Evolutionary conservation across 257 asterid species (phyloP).

Genomic region (Orobanche coerulescens): DNA sequence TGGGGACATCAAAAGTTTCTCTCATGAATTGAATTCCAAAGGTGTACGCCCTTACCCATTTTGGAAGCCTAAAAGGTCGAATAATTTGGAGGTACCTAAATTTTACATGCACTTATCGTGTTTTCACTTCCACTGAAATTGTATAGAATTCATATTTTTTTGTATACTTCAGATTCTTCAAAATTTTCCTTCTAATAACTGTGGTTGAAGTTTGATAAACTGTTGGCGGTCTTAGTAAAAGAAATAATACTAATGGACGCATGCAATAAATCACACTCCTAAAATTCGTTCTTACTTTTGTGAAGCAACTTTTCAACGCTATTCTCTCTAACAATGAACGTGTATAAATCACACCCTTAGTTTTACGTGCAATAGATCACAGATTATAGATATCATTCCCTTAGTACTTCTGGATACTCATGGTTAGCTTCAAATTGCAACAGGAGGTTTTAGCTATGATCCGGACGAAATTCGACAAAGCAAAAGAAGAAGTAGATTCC

Average conservation of each 20-base stretch:
- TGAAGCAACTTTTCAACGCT: no score
- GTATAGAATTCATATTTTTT: background rate
- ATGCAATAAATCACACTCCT: background rate
- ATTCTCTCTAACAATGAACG: background rate
- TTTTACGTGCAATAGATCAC: slow-evolving; percentile 1
- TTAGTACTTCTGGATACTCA: slow-evolving; percentile 23
- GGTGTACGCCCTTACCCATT: slow-evolving; percentile 98
- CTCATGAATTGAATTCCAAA: slow-evolving; percentile 94
- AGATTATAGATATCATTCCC: background rate
- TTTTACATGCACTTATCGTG: background rate
- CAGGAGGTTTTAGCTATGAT: slow-evolving; percentile 95
- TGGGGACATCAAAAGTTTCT: slow-evolving; percentile 91
- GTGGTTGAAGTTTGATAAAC: background rate
- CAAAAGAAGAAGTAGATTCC: slow-evolving; percentile 96
- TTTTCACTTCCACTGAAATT: background rate
- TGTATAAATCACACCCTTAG: background rate
- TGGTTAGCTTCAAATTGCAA: slow-evolving; percentile 20
- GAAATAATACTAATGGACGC: background rate
- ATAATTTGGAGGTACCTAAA: slow-evolving; percentile 78
- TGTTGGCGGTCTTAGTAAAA: background rate
- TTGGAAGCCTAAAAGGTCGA: slow-evolving; percentile 90
- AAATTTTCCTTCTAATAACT: background rate
- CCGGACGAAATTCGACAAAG: slow-evolving; percentile 86
- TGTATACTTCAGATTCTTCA: background rate
- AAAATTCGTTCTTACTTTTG: background rate